phyloP scores from a whole-genome alignment of 2,329 filamentous ascomycete species.

The Colletotrichum somersetense region DNA sequence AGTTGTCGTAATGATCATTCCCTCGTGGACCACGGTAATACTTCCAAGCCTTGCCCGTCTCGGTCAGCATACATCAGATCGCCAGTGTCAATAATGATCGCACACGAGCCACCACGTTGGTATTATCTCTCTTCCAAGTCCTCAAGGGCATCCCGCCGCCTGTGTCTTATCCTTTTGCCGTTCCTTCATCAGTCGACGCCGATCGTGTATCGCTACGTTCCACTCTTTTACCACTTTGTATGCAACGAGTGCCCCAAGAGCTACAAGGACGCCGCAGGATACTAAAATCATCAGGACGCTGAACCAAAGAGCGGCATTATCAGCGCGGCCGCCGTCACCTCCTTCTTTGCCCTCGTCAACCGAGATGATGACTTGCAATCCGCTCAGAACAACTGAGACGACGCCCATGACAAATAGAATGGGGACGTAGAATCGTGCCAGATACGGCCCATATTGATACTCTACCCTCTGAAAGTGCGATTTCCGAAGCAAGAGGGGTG shows the following conservation, averaged over 20 bases:
- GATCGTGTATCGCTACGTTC: constrained; percentile 42
- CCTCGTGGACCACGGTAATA: not conserved
- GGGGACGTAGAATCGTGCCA: constrained; percentile 45
- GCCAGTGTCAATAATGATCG: not conserved
- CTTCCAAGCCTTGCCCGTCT: not conserved
- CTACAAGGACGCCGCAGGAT: constrained; percentile 27
- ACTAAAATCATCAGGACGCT: constrained; percentile 36
- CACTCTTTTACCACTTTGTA: constrained; percentile 43
- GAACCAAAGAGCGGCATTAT: constrained; percentile 36
- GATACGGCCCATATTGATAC: constrained; percentile 45
- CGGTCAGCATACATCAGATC: not conserved
- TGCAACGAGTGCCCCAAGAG: constrained; percentile 20
- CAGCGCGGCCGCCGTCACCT: not conserved
- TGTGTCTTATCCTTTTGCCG: not conserved
- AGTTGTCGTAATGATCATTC: not conserved
- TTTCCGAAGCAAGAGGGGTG: constrained; percentile 43
- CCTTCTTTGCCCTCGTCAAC: constrained; percentile 21
- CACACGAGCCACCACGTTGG: not conserved
- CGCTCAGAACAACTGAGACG: constrained; percentile 44
- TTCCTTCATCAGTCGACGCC: constrained; percentile 34
- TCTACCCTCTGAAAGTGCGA: constrained; percentile 45
- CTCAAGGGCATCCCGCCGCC: not conserved
- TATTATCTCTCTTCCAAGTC: not conserved
- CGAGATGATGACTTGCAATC: constrained; percentile 44
- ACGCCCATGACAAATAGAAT: constrained; percentile 46